Base-by-base conservation (phyloP, 805 yeast species). In the Candida takata region DNA sequence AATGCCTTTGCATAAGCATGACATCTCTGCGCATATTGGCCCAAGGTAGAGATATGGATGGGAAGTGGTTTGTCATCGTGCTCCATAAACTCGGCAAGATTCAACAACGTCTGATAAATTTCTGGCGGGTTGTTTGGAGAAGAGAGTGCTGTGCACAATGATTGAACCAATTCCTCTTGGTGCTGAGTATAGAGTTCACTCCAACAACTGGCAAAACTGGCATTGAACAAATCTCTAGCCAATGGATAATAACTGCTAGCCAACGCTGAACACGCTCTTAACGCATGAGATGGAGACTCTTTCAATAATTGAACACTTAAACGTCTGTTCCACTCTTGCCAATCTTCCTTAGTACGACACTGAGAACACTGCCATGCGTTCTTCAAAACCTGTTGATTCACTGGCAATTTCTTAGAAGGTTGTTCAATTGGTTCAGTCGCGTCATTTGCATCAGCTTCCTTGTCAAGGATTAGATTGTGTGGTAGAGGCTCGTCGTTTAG, bases 1-100 rank as follows among this genome's bases (percentile, higher is more conserved):
- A 92, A 65, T 0, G 97, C 96, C 53, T 94, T 92, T 4, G 98
- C 98, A 61, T 85, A 94, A 2, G 97, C 97, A 60, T 94, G 98
- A 45, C 96, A 85, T 42, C 92, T 70, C 53, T 85, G 95, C 4
- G 97, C 96, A 54, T 87, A 90, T 47, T 80, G 86, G 4, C 97
- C 95, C 41, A 92, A 64, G 0, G 94, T 84, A 4, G 88, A 76
- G n/a, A 84, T 84, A 24, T 94, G 81, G 29, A 92, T 83, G 0
- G 97, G 97, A 40, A 92, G 67, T 0, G 96, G 84, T 51, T 87
- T 88, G 48, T 87, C 97, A 58, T 90, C 97, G 50, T 90, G 97
- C 54, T 92, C 99, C 92, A 92, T 82, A 52, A 84, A 92, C 57
- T 92, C 99, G 0, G 95, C 95, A 38, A 92, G 64, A 45, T 90